Evolutionary conservation across 441 rosid genomes (phyloP).

Genomic region (Aquilaria agallochum): DNA sequence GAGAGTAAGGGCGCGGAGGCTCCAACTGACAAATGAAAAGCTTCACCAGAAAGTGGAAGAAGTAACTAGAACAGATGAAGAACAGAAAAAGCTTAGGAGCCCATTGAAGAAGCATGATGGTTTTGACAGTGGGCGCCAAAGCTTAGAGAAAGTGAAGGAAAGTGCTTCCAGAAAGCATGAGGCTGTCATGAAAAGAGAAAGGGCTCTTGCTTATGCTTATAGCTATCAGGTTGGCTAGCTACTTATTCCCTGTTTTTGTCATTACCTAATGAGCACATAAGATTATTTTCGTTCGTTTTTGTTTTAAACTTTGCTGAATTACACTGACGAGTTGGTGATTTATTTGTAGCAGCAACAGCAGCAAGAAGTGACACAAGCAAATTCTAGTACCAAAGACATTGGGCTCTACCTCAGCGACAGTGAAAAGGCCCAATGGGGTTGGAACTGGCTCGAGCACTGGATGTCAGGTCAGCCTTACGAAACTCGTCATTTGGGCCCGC

Average conservation of each 20-base stretch:
- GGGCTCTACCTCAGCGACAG: slow-evolving; percentile 30
- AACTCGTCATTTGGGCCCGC: slow-evolving; percentile 28
- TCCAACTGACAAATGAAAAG: slow-evolving; percentile 49
- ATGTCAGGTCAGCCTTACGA: slow-evolving; percentile 76
- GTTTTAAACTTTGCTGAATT: background rate
- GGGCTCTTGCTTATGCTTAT: slow-evolving; percentile 95
- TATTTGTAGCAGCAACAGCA: slow-evolving; percentile 28
- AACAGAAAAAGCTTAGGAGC: slow-evolving; percentile 18
- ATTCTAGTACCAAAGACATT: slow-evolving; percentile 26
- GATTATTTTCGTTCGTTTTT: background rate
- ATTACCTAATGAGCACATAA: background rate
- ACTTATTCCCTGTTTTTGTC: background rate
- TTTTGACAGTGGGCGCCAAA: slow-evolving; percentile 42
- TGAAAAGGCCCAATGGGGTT: slow-evolving; percentile 66
- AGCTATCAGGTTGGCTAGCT: slow-evolving; percentile 57
- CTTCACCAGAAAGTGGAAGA: slow-evolving; percentile 28
- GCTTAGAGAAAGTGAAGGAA: slow-evolving; percentile 35
- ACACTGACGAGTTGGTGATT: too few species aligned
- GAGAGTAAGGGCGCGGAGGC: slow-evolving; percentile 74
- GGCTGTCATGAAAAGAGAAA: slow-evolving; percentile 63
- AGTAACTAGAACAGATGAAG: slow-evolving; percentile 22
- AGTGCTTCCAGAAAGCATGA: slow-evolving; percentile 46
- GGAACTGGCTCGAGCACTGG: slow-evolving; percentile 97
- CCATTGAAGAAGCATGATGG: slow-evolving; percentile 25
- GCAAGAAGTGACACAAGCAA: slow-evolving; percentile 16